A percentile compares a stretch with the other conserved stretches of the same genome.
Conservation (phyloP, 1,284 basidiomycete species). For the Taiwanofungus camphoratus region DNA sequence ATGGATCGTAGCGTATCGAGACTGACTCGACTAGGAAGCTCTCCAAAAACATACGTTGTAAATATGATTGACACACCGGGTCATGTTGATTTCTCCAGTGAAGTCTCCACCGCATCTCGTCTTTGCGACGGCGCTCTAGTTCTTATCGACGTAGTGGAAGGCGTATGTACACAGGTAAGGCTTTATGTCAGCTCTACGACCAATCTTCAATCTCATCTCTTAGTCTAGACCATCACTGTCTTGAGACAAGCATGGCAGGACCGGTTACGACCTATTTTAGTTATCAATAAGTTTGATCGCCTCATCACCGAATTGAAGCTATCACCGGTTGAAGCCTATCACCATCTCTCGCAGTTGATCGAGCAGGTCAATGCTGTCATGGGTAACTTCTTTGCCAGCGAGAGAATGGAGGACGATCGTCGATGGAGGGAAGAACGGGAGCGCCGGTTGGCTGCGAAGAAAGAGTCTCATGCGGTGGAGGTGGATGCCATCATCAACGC, state of each 20-base stretch:
- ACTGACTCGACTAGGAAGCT: slow-evolving; percentile 41
- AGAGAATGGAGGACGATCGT: slow-evolving; percentile 96
- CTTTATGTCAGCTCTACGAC: neutral
- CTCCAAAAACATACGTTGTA: slow-evolving; percentile 65
- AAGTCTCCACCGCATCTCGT: slow-evolving; percentile 92
- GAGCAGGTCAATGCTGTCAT: slow-evolving; percentile 99
- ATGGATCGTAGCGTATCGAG: slow-evolving; percentile 6
- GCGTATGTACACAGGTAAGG: slow-evolving; percentile 92
- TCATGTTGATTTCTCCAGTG: slow-evolving; percentile 97
- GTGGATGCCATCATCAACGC: slow-evolving; percentile 54
- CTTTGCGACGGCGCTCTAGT: slow-evolving; percentile 95
- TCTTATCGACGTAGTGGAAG: slow-evolving; percentile 97
- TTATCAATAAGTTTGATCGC: slow-evolving; percentile 97
- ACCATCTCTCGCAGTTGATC: slow-evolving; percentile 88
- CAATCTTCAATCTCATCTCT: neutral
- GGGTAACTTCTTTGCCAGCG: slow-evolving; percentile 92
- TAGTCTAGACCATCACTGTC: slow-evolving; percentile 83
- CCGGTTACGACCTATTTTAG: slow-evolving; percentile 83
- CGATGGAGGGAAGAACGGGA: slow-evolving; percentile 93
- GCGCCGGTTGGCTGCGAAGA: slow-evolving; percentile 69
- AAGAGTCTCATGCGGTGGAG: slow-evolving; percentile 62
- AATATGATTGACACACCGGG: slow-evolving; percentile 99
- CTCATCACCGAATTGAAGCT: slow-evolving; percentile 93
- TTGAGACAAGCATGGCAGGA: slow-evolving; percentile 95
- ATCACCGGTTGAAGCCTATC: slow-evolving; percentile 89